Evolutionary conservation across 805 yeast genomes (phyloP).

Genomic region (Pichia membranifaciens): DNA sequence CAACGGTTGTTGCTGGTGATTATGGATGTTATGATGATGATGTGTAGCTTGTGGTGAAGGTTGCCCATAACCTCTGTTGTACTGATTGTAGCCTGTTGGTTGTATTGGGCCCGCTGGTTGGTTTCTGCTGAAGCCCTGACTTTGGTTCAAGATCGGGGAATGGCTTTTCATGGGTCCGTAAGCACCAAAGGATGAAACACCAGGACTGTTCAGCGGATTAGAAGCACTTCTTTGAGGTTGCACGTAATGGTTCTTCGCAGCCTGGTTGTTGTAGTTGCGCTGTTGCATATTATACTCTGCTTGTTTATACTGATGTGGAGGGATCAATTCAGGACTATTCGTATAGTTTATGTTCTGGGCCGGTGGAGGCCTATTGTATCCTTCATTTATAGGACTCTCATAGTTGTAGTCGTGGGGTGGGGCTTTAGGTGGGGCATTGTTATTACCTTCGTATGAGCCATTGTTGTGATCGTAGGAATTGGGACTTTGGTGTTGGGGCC

Average conservation of each 20-base stretch:
- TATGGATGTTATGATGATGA: slow-evolving; percentile 3
- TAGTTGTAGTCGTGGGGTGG: slow-evolving; percentile 6
- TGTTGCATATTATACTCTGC: slow-evolving; percentile 8
- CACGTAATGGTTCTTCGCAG: too few species aligned
- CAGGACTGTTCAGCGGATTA: slow-evolving; percentile 7
- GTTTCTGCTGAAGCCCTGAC: not conserved
- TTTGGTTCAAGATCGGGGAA: slow-evolving; percentile 5
- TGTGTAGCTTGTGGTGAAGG: slow-evolving; percentile 7
- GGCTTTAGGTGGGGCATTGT: slow-evolving; percentile 1
- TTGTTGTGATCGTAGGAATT: not conserved
- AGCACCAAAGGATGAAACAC: slow-evolving; percentile 5
- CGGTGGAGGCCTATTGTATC: slow-evolving; percentile 6
- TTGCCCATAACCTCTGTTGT: slow-evolving; percentile 5
- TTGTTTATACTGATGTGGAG: slow-evolving; percentile 13
- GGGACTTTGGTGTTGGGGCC: not conserved
- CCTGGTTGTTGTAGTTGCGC: too few species aligned
- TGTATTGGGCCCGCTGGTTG: slow-evolving; percentile 7
- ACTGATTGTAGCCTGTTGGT: slow-evolving; percentile 8
- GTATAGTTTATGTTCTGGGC: slow-evolving; percentile 7
- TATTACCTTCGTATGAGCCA: not conserved
- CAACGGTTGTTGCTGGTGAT: slow-evolving; percentile 9
- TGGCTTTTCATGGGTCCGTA: slow-evolving; percentile 13
- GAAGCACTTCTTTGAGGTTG: not conserved
- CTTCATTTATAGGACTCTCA: slow-evolving; percentile 8
- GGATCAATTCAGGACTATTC: slow-evolving; percentile 13